A percentile compares a stretch with the other conserved stretches of the same genome.
Evolutionary conservation across 1,139 yeast species (phyloP).

Genomic region (Candida tunisiensis): DNA sequence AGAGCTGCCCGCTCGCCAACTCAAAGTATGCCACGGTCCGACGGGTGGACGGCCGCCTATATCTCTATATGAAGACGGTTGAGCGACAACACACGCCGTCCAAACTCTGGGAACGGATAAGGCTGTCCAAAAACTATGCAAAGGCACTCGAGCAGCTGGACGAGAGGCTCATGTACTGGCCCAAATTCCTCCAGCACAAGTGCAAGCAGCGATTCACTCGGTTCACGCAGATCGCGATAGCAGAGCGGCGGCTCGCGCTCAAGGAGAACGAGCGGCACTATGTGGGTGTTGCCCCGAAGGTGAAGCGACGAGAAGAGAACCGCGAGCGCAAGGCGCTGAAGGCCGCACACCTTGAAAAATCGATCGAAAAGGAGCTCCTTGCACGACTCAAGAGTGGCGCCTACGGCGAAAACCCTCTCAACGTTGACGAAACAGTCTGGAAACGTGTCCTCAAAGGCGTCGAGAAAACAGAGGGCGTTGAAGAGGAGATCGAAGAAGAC

Average conservation of each 20-base stretch:
- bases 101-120: slow-evolving; percentile 86
- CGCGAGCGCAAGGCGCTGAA: slow-evolving; percentile 92
- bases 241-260: slow-evolving; percentile 87
- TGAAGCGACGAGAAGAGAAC: slow-evolving; percentile 81
- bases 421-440: slow-evolving; percentile 94
- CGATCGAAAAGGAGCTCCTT: slow-evolving; percentile 85
- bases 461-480: slow-evolving; percentile 26
- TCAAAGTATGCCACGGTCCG: slow-evolving; percentile 93
- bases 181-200: slow-evolving; percentile 75
- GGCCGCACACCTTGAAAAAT: slow-evolving; percentile 93
- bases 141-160: slow-evolving; percentile 82
- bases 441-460: slow-evolving; percentile 75
- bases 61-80: slow-evolving; percentile 90
- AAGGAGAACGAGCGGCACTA: slow-evolving; percentile 85
- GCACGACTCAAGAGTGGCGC: slow-evolving; percentile 96
- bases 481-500: slow-evolving; percentile 37
- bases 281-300: slow-evolving; percentile 86
- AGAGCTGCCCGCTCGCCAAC: slow-evolving; percentile 91
- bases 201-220: slow-evolving; percentile 93
- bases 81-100: slow-evolving; percentile 94
- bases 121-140: slow-evolving; percentile 72
- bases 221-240: slow-evolving; percentile 85
- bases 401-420: slow-evolving; percentile 92
- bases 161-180: slow-evolving; percentile 81
- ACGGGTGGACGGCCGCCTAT: slow-evolving; percentile 71